Conservation (phyloP, 129 eudicot genomes). For the Centaurea solstitialis region DNA sequence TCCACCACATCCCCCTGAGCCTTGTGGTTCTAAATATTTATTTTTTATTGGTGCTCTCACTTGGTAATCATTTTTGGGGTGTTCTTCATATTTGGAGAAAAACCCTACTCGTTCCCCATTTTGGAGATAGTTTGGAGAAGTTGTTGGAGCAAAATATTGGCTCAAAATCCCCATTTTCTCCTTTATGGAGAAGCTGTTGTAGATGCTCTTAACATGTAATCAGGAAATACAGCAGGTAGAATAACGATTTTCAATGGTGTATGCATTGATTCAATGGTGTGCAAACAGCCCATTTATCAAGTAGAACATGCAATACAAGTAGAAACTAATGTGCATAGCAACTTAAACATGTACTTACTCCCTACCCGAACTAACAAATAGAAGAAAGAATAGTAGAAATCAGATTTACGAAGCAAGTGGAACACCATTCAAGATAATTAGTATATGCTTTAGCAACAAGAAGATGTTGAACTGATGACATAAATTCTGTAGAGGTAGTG, state of each 20-base stretch:
- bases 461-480: neutral
- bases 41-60: no score
- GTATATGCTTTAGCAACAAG: neutral
- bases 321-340: neutral
- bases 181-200: no score
- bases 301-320: neutral
- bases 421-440: conserved; percentile 6
- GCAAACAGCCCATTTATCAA: neutral
- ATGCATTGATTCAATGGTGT: neutral
- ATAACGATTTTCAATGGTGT: neutral
- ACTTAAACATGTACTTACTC: neutral
- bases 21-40: no score
- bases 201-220: neutral
- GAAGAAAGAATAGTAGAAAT: conserved; percentile 15
- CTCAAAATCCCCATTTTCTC: no score
- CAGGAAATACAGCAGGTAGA: neutral
- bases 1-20: no score
- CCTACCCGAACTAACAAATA: neutral
- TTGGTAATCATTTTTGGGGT: no score
- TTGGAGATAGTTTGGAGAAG: no score
- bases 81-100: no score
- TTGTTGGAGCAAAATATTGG: no score
- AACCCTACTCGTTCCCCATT: no score
- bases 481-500: neutral
- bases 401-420: neutral